Percentiles rank a stretch among this genome's conserved stretches.
phyloP scores from a whole-genome alignment of 352 stramenopile species.

The Albugo candida region DNA sequence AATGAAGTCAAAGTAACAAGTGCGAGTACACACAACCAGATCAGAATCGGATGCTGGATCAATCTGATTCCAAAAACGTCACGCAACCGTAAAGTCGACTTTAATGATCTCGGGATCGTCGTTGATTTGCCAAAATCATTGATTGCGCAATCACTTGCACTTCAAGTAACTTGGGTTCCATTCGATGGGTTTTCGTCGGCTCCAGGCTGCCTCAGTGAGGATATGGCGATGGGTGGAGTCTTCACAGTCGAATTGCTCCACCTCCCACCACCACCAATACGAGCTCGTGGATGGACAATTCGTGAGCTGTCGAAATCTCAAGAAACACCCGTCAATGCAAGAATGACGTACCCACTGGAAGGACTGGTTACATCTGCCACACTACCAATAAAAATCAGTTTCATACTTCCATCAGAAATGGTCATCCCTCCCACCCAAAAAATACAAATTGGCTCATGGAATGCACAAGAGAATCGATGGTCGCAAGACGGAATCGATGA shows the following conservation, averaged over 20 bases:
- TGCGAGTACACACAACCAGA: slow-evolving; percentile 9
- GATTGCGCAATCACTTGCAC: slow-evolving; percentile 50
- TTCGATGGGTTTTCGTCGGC: slow-evolving; percentile 25
- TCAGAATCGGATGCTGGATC: slow-evolving; percentile 49
- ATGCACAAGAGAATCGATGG: slow-evolving; percentile 25
- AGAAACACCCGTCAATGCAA: slow-evolving; percentile 16
- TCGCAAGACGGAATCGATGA: slow-evolving; percentile 63
- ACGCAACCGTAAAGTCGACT: slow-evolving; percentile 61
- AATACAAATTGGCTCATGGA: slow-evolving; percentile 51
- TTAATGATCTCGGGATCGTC: slow-evolving; percentile 29
- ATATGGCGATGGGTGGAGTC: slow-evolving; percentile 37
- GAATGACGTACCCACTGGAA: slow-evolving; percentile 52
- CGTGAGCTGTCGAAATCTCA: slow-evolving; percentile 31
- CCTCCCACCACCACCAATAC: slow-evolving; percentile 44
- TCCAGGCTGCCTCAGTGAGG: slow-evolving; percentile 10
- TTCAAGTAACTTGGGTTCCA: slow-evolving; percentile 36
- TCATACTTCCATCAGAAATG: slow-evolving; percentile 27
- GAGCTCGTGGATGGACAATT: slow-evolving; percentile 58
- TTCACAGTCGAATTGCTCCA: slow-evolving; percentile 46
- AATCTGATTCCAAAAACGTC: slow-evolving; percentile 55
- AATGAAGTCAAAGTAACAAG: slow-evolving; percentile 53
- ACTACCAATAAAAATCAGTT: slow-evolving; percentile 38
- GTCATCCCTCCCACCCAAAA: slow-evolving; percentile 15
- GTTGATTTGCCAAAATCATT: slow-evolving; percentile 66
- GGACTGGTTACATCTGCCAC: slow-evolving; percentile 47